These are phyloP conservation scores for Claviceps sp. DNA, from an alignment of 2,329 filamentous ascomycete genomes.

Conservation along the genomic window DNA sequence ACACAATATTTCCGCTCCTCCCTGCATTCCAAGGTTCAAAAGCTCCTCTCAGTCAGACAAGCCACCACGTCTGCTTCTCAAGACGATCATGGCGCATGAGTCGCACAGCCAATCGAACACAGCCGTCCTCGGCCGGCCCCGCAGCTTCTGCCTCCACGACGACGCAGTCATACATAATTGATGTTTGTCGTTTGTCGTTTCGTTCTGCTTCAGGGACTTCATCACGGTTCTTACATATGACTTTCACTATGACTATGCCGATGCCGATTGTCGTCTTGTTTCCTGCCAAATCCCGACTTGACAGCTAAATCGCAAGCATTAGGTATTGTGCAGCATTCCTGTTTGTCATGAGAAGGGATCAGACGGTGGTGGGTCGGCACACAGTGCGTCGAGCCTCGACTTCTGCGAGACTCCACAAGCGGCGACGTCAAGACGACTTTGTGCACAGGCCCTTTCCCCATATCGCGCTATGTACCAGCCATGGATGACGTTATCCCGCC, in stretches of 20 bases:
- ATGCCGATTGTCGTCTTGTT: background rate
- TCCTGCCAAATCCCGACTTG: background rate
- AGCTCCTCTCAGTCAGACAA: background rate
- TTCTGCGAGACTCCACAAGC: background rate
- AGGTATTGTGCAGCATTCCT: background rate
- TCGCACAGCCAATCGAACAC: background rate
- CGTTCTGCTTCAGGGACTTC: background rate
- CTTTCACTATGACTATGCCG: too few relatives aligned
- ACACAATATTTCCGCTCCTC: background rate
- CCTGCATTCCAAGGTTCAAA: background rate
- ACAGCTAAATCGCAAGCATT: background rate
- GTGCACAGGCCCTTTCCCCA: background rate
- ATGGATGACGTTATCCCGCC: constrained; percentile 3
- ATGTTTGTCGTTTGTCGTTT: too few relatives aligned
- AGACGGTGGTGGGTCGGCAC: background rate
- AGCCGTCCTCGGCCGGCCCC: background rate
- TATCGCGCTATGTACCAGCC: constrained; percentile 1
- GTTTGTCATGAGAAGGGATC: background rate
- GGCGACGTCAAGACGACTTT: background rate
- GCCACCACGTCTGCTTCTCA: background rate
- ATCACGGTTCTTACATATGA: background rate
- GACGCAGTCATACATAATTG: background rate
- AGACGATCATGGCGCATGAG: background rate
- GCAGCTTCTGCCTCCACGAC: background rate
- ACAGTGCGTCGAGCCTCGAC: background rate